Base-by-base conservation (phyloP, 78 protist genomes). In the Creolimax fragrantissima region DNA sequence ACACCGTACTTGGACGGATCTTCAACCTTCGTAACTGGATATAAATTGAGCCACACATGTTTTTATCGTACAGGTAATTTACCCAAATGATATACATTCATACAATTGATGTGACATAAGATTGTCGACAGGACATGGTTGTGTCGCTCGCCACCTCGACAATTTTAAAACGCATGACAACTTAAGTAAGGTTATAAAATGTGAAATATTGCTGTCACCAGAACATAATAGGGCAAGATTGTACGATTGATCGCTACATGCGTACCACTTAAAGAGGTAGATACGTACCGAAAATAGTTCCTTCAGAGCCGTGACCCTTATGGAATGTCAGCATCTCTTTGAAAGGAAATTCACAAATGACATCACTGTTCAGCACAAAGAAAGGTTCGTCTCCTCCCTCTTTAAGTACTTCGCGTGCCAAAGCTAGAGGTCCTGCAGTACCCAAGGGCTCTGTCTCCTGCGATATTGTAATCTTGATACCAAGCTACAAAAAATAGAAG, bases 1-100 rank as follows among this genome's bases (percentile, higher is more conserved):
- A 98, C 99, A 35, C 99, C 99, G 39, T 97, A 97, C 92, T 97
- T 98, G 41, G 96, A 92, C 2, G 99, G 99, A 86, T 98, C 99
- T 37, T 96, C 97, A 3, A 98, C 99, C 85, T 81, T 35, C 81
- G 98, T 96, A 24, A 89, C 95, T 66, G 74, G 11, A 58, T n/a
- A n/a, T n/a, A n/a, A n/a, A n/a, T n/a, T n/a, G n/a, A n/a, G n/a
- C n/a, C n/a, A n/a, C 84, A 41, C 43, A 3, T 32, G 41, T 88
- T 3, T 43, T n/a, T n/a, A n/a, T n/a, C n/a, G n/a, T n/a, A n/a
- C n/a, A n/a, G n/a, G n/a, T n/a, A n/a, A n/a, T n/a, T n/a, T n/a
- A n/a, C n/a, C n/a, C n/a, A n/a, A n/a, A n/a, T n/a, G n/a, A n/a
- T n/a, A n/a, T n/a, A n/a, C n/a, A n/a, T n/a, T n/a, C n/a, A n/a